Base-by-base conservation (phyloP, 495 filamentous ascomycete species). In the Trichoderma orchidacearum region DNA sequence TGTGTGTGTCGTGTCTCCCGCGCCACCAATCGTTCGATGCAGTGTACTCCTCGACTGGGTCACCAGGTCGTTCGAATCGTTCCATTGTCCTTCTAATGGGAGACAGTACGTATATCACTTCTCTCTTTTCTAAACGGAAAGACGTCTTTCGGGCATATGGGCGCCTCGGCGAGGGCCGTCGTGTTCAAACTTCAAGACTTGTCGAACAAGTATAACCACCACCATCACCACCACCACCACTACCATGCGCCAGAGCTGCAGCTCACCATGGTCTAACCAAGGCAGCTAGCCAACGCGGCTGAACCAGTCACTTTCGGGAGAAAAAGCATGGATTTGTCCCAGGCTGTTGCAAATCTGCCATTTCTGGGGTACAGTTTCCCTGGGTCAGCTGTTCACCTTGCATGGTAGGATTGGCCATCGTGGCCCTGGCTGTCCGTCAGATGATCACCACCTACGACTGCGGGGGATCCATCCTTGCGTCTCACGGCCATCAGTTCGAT, bases 381-480 rank as follows among this genome's bases (percentile, higher is more conserved):
- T 25, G 21, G 21, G 41, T 48, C 41, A 48, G 41, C 41, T 48
- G 38, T 9, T 48, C 41, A 13, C 41, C 41, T 6, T 48, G 41
- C 41, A 48, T 48, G 41, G 41, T 27, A 48, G 41, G 41, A 48
- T 48, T 48, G 2, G 6, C n/a, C 18, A 23, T 6, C 21, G 23
- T 9, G 41, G 41, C 41, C 41, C 41, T 48, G 18, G 41, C 27
- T 23, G 18, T 25, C 27, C 41, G 41, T 48, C 41, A 48, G 21
- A 48, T 48, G 41, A 48, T 48, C 41, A 48, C 17, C 1, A 13
- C 21, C 41, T n/a, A 9, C 27, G 41, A 3, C 5, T 48, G 41
- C 41, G 41, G 41, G 41, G 41, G n/a, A n/a, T n/a, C n/a, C n/a
- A 48, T 48, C 41, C 41, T 48, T 48, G 41, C 41, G 21, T 48